Percentiles rank a stretch among this genome's conserved stretches.
These are phyloP conservation scores for Serendipita sp. DNA, from an alignment of 768 basidiomycete genomes.

Conservation along the genomic window DNA sequence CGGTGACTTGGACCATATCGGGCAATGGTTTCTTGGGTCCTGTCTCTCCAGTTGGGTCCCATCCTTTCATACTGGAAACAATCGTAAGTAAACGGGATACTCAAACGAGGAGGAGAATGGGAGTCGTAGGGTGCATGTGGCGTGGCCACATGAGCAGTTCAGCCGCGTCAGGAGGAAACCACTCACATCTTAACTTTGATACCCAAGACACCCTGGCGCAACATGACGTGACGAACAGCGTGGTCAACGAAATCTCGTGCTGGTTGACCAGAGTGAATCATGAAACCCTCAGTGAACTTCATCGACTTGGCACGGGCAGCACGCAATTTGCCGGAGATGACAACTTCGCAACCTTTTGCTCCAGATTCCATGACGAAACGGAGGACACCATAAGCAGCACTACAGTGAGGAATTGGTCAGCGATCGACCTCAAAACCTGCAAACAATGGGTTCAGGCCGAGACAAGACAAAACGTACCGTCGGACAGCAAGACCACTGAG, in stretches of 20 bases:
- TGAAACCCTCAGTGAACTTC: slow-evolving; percentile 99
- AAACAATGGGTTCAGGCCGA: not conserved
- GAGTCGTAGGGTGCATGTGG: not conserved
- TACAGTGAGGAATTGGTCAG: slow-evolving; percentile 16
- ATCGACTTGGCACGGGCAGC: slow-evolving; percentile 99
- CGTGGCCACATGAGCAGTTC: too few relatives aligned
- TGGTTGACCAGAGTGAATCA: slow-evolving; percentile 98
- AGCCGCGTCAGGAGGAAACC: not conserved
- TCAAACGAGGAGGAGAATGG: not conserved
- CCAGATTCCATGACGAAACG: slow-evolving; percentile 99
- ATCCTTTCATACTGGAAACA: slow-evolving; percentile 75
- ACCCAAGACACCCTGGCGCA: slow-evolving; percentile 96
- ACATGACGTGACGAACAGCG: slow-evolving; percentile 93
- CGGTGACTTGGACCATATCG: slow-evolving; percentile 78
- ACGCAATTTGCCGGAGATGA: slow-evolving; percentile 98
- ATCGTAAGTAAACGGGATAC: slow-evolving; percentile 9
- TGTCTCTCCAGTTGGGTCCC: slow-evolving; percentile 75
- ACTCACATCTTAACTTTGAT: slow-evolving; percentile 99
- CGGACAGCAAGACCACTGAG: slow-evolving; percentile 98
- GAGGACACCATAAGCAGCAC: slow-evolving; percentile 98
- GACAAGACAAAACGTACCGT: slow-evolving; percentile 39
- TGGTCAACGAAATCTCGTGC: slow-evolving; percentile 91
- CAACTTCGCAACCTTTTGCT: slow-evolving; percentile 98
- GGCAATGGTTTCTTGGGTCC: slow-evolving; percentile 91
- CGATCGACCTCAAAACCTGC: not conserved